A percentile compares a stretch with the other conserved stretches of the same genome.
phyloP scores from a whole-genome alignment of 768 basidiomycete species.

The Sistotremastrum suecicum region DNA sequence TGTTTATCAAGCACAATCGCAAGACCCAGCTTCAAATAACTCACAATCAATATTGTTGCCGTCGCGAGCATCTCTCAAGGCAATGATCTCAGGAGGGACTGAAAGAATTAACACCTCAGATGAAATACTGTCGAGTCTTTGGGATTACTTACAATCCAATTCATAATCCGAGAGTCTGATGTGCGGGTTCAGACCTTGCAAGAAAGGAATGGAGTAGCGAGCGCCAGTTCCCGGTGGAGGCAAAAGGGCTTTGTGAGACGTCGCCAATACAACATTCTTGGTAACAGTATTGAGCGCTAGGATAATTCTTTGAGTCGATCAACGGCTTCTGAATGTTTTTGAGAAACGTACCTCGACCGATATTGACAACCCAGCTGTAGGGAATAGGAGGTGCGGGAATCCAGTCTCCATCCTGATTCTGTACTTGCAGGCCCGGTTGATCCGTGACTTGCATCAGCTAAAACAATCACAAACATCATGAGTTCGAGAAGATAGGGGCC shows the following conservation, averaged over 20 bases:
- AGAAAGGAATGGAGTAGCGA: constrained; percentile 76
- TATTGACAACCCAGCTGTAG: constrained; percentile 69
- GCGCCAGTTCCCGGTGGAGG: constrained; percentile 40
- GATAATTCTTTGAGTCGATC: not conserved
- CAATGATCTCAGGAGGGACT: constrained; percentile 9
- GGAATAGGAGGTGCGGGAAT: constrained; percentile 70
- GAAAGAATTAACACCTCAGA: not conserved
- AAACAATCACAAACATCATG: not conserved
- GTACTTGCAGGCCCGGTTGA: constrained; percentile 70
- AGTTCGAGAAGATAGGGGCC: not conserved
- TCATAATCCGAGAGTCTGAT: constrained; percentile 8
- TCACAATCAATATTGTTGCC: not conserved
- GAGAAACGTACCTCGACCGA: constrained; percentile 49
- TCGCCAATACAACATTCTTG: constrained; percentile 60
- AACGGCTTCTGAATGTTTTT: not conserved
- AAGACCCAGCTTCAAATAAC: not conserved
- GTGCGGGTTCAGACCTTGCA: constrained; percentile 31
- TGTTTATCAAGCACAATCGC: not conserved
- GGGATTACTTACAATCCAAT: not conserved
- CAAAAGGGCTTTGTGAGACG: constrained; percentile 68
- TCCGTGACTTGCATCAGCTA: constrained; percentile 70
- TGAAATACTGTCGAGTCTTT: too few species aligned
- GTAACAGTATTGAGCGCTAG: constrained; percentile 68
- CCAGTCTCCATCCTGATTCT: constrained; percentile 70
- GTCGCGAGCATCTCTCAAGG: constrained; percentile 7